A percentile compares a stretch with the other conserved stretches of the same genome.
Conservation (phyloP, 2,329 filamentous ascomycete species). For the Drechslera avenae region DNA sequence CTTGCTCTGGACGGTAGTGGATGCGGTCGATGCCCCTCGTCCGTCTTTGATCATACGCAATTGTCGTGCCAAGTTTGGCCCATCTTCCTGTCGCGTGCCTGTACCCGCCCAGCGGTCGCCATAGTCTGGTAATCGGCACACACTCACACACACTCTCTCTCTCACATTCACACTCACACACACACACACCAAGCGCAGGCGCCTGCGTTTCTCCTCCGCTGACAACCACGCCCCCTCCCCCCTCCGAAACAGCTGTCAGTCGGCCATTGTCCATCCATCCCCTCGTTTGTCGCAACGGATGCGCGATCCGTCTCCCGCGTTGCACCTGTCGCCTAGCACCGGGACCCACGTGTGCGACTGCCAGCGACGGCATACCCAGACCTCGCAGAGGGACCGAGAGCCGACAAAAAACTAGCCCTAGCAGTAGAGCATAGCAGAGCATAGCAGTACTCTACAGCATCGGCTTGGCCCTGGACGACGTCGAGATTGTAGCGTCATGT, state of each 20-base stretch:
- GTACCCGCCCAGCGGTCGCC: too few relatives aligned
- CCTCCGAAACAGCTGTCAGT: background rate
- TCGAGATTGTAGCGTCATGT: constrained; percentile 26
- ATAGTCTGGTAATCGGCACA: too few relatives aligned
- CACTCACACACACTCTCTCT: background rate
- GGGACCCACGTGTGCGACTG: constrained; percentile 9
- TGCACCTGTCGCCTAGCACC: constrained; percentile 9
- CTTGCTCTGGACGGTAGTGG: constrained; percentile 12
- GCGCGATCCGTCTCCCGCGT: constrained; percentile 4
- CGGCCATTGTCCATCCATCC: background rate
- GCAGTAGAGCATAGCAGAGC: too few relatives aligned
- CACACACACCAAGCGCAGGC: background rate
- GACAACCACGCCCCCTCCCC: background rate
- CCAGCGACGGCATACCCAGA: constrained; percentile 6
- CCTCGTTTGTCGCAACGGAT: constrained; percentile 7
- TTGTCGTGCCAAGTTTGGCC: too few relatives aligned
- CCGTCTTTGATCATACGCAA: too few relatives aligned
- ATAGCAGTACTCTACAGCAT: too few relatives aligned
- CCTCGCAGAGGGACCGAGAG: too few relatives aligned
- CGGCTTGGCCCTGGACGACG: constrained; percentile 9
- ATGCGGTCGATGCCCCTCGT: background rate
- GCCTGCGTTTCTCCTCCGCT: too few relatives aligned
- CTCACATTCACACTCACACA: background rate
- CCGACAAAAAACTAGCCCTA: too few relatives aligned
- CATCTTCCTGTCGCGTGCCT: too few relatives aligned